Percentiles rank a stretch among this genome's conserved stretches.
Evolutionary conservation across 139 green algal species (phyloP).

Genomic region (Chlamydomonas applanata): DNA sequence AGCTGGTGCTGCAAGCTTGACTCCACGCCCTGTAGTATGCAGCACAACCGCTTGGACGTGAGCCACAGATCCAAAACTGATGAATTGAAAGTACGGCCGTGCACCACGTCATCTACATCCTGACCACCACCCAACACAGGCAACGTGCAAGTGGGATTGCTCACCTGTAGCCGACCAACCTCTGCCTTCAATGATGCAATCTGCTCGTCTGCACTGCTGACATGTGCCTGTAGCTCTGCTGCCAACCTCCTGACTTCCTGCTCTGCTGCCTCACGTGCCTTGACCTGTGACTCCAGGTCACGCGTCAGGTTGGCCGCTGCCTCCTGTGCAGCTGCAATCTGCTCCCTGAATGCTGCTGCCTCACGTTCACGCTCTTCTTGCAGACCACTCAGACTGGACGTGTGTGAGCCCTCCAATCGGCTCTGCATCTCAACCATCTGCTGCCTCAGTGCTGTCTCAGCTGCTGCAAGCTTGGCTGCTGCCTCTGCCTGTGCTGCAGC

Average conservation of each 20-base stretch:
- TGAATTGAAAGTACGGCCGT: too few species aligned
- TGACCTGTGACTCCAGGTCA: too few species aligned
- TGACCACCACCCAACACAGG: too few species aligned
- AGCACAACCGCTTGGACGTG: too few species aligned
- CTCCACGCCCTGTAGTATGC: neutral
- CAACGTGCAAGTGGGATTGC: too few species aligned
- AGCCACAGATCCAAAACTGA: too few species aligned
- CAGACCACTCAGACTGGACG: neutral
- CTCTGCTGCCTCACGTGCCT: too few species aligned
- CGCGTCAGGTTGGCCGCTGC: neutral
- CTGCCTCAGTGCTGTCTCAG: neutral
- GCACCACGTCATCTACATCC: too few species aligned
- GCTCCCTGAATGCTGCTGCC: neutral
- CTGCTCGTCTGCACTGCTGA: neutral
- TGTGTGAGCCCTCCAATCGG: too few species aligned
- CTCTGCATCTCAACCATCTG: constrained; percentile 13
- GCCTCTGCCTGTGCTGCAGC: constrained; percentile 1
- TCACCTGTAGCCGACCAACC: neutral
- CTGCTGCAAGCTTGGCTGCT: neutral
- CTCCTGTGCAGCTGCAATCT: constrained; percentile 15
- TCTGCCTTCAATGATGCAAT: constrained; percentile 7
- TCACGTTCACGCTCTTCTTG: constrained; percentile 10
- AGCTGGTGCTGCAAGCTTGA: constrained; percentile 12
- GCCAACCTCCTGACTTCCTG: too few species aligned
- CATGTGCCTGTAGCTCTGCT: neutral